These are phyloP conservation scores for Globisporangium barbulae DNA, from an alignment of 352 stramenopile species.

Conservation along the genomic window DNA sequence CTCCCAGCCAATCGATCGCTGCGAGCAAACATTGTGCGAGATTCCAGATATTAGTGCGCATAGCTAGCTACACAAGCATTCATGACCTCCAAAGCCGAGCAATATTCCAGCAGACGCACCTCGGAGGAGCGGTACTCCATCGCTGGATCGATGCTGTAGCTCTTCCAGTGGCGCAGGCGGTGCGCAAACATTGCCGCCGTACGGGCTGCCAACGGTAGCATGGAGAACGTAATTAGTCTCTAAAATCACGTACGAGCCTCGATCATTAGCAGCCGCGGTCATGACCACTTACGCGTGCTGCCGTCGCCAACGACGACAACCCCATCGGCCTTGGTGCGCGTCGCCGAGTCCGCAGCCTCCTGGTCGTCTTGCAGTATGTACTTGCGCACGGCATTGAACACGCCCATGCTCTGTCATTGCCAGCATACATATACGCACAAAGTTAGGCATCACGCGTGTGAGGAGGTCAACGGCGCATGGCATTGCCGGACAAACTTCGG, in stretches of 20 bases:
- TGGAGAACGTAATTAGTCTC: background rate
- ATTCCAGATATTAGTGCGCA: background rate
- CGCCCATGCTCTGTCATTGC: slow-evolving; percentile 62
- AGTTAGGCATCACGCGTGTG: background rate
- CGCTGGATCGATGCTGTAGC: slow-evolving; percentile 74
- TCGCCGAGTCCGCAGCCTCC: background rate
- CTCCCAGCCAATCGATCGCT: slow-evolving; percentile 48
- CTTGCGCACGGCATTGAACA: slow-evolving; percentile 78
- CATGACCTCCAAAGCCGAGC: background rate
- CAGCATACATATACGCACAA: background rate
- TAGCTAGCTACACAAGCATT: background rate
- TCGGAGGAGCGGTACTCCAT: slow-evolving; percentile 61
- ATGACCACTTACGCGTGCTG: slow-evolving; percentile 57
- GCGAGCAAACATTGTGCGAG: background rate
- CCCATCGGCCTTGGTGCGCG: slow-evolving; percentile 38
- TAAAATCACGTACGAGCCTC: background rate
- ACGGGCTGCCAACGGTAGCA: slow-evolving; percentile 35
- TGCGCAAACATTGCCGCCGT: slow-evolving; percentile 79
- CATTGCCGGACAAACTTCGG: slow-evolving; percentile 38
- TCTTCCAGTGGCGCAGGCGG: slow-evolving; percentile 66
- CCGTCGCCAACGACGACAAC: slow-evolving; percentile 79
- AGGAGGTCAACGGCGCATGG: background rate
- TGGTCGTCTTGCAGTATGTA: slow-evolving; percentile 42
- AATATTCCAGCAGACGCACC: slow-evolving; percentile 9
- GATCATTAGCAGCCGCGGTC: background rate